Evolutionary conservation across 345 rosid genomes (phyloP).

Genomic region (Carallia brachiata): DNA sequence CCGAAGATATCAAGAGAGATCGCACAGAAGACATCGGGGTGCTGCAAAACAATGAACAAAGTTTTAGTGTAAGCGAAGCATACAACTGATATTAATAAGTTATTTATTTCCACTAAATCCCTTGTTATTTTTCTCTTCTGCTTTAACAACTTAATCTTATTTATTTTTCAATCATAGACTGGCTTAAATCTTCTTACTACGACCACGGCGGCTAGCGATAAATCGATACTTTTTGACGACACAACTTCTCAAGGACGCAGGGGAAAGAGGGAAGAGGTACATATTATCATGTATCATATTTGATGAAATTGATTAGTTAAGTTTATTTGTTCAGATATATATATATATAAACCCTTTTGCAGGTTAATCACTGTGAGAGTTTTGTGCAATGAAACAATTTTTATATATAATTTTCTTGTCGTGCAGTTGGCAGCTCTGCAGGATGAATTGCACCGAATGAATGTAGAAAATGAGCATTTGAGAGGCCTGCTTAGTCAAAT

Average conservation of each 20-base stretch:
- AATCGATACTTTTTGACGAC: not conserved
- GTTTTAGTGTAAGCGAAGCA: not conserved
- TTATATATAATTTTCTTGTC: not conserved
- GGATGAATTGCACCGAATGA: conserved; percentile 7
- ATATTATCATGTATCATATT: not conserved
- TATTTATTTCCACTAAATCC: not conserved
- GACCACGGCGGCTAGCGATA: not conserved
- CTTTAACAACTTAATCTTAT: not conserved
- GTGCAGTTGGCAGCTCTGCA: conserved; percentile 14
- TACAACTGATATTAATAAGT: not conserved
- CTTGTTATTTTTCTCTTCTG: not conserved
- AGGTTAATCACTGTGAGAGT: too few relatives aligned
- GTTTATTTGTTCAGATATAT: not conserved
- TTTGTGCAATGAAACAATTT: not conserved
- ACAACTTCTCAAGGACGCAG: not conserved
- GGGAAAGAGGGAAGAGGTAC: conserved; percentile 6
- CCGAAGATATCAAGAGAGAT: conserved; percentile 7
- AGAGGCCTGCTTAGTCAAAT: conserved; percentile 10
- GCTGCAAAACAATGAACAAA: not conserved
- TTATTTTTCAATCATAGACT: not conserved
- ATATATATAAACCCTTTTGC: not conserved
- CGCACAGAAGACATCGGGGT: not conserved
- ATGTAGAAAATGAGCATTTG: conserved; percentile 13
- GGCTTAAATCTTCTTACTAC: conserved; percentile 7
- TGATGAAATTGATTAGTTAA: not conserved